Base-by-base conservation (phyloP, 495 filamentous ascomycete species). In the Viridothelium virens region DNA sequence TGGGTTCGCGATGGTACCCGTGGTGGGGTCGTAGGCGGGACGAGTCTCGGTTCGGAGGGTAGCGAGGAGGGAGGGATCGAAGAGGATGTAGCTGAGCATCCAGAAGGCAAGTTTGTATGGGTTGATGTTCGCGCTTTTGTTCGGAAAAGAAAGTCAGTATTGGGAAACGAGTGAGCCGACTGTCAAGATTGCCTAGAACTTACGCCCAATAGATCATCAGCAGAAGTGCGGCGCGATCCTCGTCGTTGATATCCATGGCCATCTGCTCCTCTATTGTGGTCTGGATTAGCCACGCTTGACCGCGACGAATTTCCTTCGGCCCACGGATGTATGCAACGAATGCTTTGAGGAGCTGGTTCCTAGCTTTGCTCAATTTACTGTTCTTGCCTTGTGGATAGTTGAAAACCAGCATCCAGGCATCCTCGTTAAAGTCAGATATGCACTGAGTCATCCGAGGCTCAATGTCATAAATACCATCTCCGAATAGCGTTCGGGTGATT, bases 81-180 rank as follows among this genome's bases (percentile, higher is more conserved):
- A 25, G 9, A 53, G n/a, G 2, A 74, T 67, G 31, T 71, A 70
- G 36, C 31, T 63, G 0, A 77, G 64, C 56, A 73, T 47, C 73
- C 73, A 75, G 63, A 75, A 75, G n/a, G 70, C 63, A 0, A 66
- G 64, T 47, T 72, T 71, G 31, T 71, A 68, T 2, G 72, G 67
- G 56, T 77, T 76, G 34, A 70, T 71, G 63, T 72, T 53, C 1
- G 48, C 48, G 5, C 48, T 18, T 11, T 16, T 14, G 18, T 2
- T 9, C 37, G 18, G 62, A 38, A 36, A 46, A 14, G 66, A 38
- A 11, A 64, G 37, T 11, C 65, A 71, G 33, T 2, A 16, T 61
- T 12, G 50, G 18, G 9, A 44, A 46, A n/a, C 4, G 18, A 53
- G 36, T 46, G 14, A 31, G 36, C 2, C 1, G 36, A 36, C 16